Evolutionary conservation across 2,329 filamentous ascomycete genomes (phyloP).

Genomic region (Phaeophleospora eucalypticola): DNA sequence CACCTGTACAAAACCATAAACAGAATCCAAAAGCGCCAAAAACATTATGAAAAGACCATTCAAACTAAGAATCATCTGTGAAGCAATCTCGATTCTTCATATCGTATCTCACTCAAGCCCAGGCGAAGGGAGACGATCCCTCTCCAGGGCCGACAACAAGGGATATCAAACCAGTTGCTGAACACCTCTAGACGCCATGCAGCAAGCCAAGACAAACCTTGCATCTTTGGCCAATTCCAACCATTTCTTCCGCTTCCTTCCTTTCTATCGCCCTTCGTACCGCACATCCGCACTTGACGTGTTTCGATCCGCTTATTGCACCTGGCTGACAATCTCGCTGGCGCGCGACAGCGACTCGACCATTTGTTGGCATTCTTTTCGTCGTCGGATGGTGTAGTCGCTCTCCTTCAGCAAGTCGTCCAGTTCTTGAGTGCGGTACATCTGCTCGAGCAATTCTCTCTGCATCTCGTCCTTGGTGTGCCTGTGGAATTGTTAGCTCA

Average conservation of each 20-base stretch:
- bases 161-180: background rate
- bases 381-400: constrained; percentile 88
- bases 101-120: background rate
- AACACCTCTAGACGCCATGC: background rate
- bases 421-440: constrained; percentile 87
- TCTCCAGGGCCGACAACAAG: background rate
- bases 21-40: no score
- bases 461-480: constrained; percentile 99
- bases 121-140: no score
- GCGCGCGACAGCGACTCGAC: constrained; percentile 80
- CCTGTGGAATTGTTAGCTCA: constrained; percentile 42
- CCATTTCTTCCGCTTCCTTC: no score
- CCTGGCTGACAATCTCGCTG: constrained; percentile 89
- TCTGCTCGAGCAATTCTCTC: constrained; percentile 89
- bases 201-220: background rate
- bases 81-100: background rate
- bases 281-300: background rate
- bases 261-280: background rate
- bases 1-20: no score
- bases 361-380: constrained; percentile 99
- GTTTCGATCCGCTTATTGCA: constrained; percentile 54
- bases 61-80: no score
- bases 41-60: no score
- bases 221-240: background rate
- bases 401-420: constrained; percentile 96